Percentiles rank a stretch among this genome's conserved stretches.
These are phyloP conservation scores for Austroboletus niveus DNA, from an alignment of 1,284 basidiomycete genomes.

Conservation along the genomic window DNA sequence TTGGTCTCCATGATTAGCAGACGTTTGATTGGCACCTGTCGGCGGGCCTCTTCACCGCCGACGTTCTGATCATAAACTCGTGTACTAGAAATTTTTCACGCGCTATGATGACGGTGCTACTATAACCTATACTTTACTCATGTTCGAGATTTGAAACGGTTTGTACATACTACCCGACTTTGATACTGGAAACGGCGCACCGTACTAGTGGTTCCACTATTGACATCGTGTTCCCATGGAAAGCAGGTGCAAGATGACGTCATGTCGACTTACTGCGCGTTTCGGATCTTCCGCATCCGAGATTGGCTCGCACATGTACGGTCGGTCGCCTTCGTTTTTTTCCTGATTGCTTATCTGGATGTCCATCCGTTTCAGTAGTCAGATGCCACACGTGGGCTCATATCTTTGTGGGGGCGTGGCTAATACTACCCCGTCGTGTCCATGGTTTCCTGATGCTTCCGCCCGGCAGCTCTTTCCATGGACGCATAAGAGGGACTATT, in stretches of 20 bases:
- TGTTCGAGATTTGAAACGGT: too few species aligned
- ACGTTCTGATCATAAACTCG: too few species aligned
- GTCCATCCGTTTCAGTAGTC: background rate
- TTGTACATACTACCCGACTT: background rate
- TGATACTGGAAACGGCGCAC: background rate
- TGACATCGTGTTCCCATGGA: slow-evolving; percentile 3
- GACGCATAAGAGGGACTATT: too few species aligned
- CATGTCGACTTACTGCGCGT: background rate
- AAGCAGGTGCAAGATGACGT: background rate
- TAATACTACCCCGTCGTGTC: background rate
- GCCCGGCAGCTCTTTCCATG: background rate
- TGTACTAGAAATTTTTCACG: too few species aligned
- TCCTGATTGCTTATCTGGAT: background rate
- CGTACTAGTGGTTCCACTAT: background rate
- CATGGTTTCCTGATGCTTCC: background rate
- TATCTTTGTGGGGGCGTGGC: too few species aligned
- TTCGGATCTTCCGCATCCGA: background rate
- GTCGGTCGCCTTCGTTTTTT: background rate
- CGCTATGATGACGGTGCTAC: too few species aligned
- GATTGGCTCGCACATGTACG: background rate
- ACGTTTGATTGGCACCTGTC: too few species aligned
- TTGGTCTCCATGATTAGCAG: too few species aligned
- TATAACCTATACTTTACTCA: too few species aligned
- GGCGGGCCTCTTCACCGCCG: too few species aligned
- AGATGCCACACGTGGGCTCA: too few species aligned